Evolutionary conservation across 495 filamentous ascomycete species (phyloP).

Genomic region (Halenospora varia): DNA sequence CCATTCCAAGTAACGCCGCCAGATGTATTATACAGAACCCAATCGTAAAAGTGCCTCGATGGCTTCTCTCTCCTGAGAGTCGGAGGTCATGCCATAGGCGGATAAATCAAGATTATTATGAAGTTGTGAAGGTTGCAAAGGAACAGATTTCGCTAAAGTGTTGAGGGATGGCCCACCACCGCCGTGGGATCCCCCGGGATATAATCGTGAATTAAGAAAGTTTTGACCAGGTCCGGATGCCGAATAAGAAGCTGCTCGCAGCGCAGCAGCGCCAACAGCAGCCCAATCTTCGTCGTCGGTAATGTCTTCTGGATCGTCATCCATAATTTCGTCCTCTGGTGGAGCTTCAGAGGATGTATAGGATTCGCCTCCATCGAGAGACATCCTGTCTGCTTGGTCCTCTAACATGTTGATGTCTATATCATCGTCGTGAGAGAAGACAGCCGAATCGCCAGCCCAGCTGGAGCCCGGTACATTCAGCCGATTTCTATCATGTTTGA

Average conservation of each 20-base stretch:
- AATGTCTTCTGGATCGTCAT: conserved; percentile 68
- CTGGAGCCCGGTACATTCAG: conserved; percentile 54
- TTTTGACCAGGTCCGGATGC: conserved; percentile 28
- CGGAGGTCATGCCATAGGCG: conserved; percentile 46
- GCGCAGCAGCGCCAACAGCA: conserved; percentile 77
- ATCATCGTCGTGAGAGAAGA: conserved; percentile 69
- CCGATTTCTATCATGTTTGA: conserved; percentile 43
- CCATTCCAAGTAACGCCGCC: conserved; percentile 22
- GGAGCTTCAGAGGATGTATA: conserved; percentile 71
- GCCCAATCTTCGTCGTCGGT: conserved; percentile 99
- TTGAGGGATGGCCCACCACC: conserved; percentile 44
- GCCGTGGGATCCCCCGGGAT: conserved; percentile 34
- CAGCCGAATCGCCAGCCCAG: conserved; percentile 62
- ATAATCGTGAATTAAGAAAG: conserved; percentile 37
- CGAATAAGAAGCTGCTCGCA: conserved; percentile 67
- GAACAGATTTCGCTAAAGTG: conserved; percentile 33
- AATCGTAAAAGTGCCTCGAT: conserved; percentile 80
- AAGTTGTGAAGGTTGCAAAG: conserved; percentile 39
- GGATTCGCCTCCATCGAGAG: conserved; percentile 70
- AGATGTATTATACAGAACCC: conserved; percentile 73
- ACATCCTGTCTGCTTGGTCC: conserved; percentile 95
- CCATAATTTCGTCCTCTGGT: conserved; percentile 60
- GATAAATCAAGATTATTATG: conserved; percentile 44
- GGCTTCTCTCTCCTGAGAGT: conserved; percentile 75
- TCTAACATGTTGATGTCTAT: conserved; percentile 69